Percentiles rank a stretch among this genome's conserved stretches.
phyloP scores from a whole-genome alignment of 495 filamentous ascomycete species.

The Daldinia decipiens region DNA sequence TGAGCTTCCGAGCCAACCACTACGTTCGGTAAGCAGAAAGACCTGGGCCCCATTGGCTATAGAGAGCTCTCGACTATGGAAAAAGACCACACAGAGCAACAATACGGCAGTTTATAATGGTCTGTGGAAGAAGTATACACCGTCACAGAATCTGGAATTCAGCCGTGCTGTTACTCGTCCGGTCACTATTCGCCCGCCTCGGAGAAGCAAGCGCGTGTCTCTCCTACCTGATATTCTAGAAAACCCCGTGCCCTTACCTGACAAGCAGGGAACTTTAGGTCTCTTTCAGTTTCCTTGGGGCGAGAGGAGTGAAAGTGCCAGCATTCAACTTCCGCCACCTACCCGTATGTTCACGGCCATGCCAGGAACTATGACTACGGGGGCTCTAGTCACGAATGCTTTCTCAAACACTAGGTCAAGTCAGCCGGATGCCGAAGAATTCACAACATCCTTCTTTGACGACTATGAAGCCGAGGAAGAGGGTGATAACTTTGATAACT shows the following conservation, averaged over 20 bases:
- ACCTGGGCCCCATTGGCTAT: conserved; percentile 47
- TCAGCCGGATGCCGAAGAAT: conserved; percentile 50
- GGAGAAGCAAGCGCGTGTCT: conserved; percentile 62
- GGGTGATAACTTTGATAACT: conserved; percentile 53
- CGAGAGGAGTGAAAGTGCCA: conserved; percentile 62
- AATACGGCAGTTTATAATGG: conserved; percentile 14
- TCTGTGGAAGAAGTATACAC: conserved; percentile 37
- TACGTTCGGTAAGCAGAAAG: conserved; percentile 51
- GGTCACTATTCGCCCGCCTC: conserved; percentile 57
- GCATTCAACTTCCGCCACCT: conserved; percentile 48
- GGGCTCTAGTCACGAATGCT: conserved; percentile 42
- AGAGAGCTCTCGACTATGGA: conserved; percentile 54
- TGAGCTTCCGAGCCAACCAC: conserved; percentile 44
- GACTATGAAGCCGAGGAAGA: conserved; percentile 58
- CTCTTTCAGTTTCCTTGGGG: conserved; percentile 70
- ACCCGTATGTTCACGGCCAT: conserved; percentile 53
- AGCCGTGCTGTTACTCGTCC: conserved; percentile 43
- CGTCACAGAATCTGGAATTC: conserved; percentile 12
- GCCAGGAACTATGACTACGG: conserved; percentile 61
- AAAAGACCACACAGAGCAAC: conserved; percentile 44
- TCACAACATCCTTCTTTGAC: conserved; percentile 60
- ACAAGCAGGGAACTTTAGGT: conserved; percentile 62
- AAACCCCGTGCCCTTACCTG: conserved; percentile 62
- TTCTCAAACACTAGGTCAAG: conserved; percentile 49
- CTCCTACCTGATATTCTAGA: conserved; percentile 67